Base-by-base conservation (phyloP, 2,329 filamentous ascomycete species). In the Ascochyta clinopodiicola region DNA sequence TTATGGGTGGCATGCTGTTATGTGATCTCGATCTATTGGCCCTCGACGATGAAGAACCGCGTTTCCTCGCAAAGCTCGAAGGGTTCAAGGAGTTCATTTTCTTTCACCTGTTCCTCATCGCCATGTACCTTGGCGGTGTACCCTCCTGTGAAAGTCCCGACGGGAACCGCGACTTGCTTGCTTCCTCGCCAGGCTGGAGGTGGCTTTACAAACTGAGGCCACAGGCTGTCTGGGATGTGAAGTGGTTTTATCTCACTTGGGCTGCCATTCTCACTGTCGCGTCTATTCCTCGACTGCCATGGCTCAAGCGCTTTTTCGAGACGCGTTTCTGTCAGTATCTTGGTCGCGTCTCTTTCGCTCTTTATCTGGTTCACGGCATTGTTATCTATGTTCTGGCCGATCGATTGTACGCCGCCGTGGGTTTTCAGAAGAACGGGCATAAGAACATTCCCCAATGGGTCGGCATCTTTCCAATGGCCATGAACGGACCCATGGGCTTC, bases 211-310 rank as follows among this genome's bases (percentile, higher is more conserved):
- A 79, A 55, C 76, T 90, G 52, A 88, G 87, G 56, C 86, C 87
- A 0, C 85, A 88, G 66, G 86, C 86, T 1, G 83, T 87, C 10
- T 88, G 80, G 61, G 85, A 88, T 67, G 82, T 80, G 67, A 89
- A 88, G 71, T 89, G 86, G 86, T 88, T 88, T 73, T 89, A 81
- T 67, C 79, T 89, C 2, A 87, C 87, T 68, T 84, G 81, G 77
- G 86, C 85, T 0, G 80, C 86, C 1, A 76, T 79, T 22, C 79
- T 87, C 47, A 68, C 87, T 0, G 81, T 90, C 0, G 76, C 82
- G 1, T 79, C 81, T 0, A 75, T 85, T 2, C 82, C 84, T 6
- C 83, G 82, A n/a, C 79, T 89, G n/a, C 63, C 73, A 4, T 83
- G 80, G 51, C 57, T 80, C 51, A 79, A 79, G 56, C 63, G 63